Conservation (phyloP, 306 rosid genomes). For the Casuarina cunninghamiana region DNA sequence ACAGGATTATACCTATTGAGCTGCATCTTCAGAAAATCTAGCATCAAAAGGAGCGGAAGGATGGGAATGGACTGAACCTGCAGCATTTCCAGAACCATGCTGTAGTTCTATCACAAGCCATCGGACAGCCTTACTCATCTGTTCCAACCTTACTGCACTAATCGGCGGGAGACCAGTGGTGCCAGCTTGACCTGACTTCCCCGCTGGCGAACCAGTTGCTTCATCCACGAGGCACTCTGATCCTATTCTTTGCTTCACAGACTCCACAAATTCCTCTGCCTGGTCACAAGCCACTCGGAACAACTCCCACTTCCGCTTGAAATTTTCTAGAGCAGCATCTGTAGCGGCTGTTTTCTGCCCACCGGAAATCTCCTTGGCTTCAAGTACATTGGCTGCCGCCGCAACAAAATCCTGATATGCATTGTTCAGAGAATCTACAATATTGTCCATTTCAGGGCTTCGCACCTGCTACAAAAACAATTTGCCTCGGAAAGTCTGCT, state of each 20-base stretch:
- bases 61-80: constrained; percentile 56
- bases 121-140: constrained; percentile 80
- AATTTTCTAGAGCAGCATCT: constrained; percentile 66
- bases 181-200: constrained; percentile 48
- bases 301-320: constrained; percentile 78
- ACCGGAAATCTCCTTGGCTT: constrained; percentile 52
- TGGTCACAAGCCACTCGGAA: constrained; percentile 80
- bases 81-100: constrained; percentile 61
- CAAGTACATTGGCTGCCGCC: constrained; percentile 66
- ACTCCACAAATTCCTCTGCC: constrained; percentile 82
- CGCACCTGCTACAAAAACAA: neutral
- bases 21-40: constrained; percentile 68
- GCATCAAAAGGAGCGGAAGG: constrained; percentile 72
- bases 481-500: too few relatives aligned
- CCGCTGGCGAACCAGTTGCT: constrained; percentile 68
- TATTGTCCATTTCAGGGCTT: constrained; percentile 51
- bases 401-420: constrained; percentile 74
- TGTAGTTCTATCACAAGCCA: constrained; percentile 79
- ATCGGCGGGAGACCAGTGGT: constrained; percentile 64
- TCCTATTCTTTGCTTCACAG: constrained; percentile 79
- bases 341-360: constrained; percentile 53
- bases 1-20: constrained; percentile 47
- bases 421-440: constrained; percentile 61
- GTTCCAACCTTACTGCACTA: constrained; percentile 75
- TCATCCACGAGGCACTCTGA: constrained; percentile 79